Conservation (phyloP, 1,139 yeast species). For the Diutina ranongensis region DNA sequence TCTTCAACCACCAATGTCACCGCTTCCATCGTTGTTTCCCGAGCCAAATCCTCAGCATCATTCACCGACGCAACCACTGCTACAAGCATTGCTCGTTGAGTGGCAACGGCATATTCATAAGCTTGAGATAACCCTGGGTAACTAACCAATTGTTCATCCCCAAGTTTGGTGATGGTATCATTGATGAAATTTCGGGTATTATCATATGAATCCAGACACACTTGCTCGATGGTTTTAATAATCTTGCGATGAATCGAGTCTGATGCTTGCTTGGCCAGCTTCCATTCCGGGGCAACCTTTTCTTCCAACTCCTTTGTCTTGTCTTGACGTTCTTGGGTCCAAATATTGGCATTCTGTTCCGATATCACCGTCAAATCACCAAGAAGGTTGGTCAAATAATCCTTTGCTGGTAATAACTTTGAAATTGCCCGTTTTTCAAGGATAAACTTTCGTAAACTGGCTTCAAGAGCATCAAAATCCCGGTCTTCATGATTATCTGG, state of each 20-base stretch:
- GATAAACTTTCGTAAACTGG: conserved; percentile 74
- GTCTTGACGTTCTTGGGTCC: conserved; percentile 11
- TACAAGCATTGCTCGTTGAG: conserved; percentile 59
- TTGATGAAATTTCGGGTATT: conserved; percentile 45
- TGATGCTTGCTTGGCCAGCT: conserved; percentile 40
- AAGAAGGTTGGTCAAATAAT: conserved; percentile 59
- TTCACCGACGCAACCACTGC: conserved; percentile 53
- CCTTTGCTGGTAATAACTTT: conserved; percentile 86
- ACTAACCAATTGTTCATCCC: conserved; percentile 42
- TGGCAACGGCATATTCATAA: conserved; percentile 57
- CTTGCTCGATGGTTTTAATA: conserved; percentile 49
- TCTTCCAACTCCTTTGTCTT: conserved; percentile 29
- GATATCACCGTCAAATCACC: conserved; percentile 56
- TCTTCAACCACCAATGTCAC: conserved; percentile 53
- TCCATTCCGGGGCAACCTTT: conserved; percentile 56
- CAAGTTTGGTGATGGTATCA: conserved; percentile 42
- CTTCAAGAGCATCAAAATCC: conserved; percentile 76
- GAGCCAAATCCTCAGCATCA: conserved; percentile 59
- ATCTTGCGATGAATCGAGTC: conserved; percentile 46
- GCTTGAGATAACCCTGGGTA: conserved; percentile 57
- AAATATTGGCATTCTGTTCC: conserved; percentile 46
- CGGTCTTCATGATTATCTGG: conserved; percentile 28
- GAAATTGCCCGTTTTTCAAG: conserved; percentile 83
- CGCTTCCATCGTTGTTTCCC: conserved; percentile 41
- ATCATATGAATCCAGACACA: conserved; percentile 50